A percentile compares a stretch with the other conserved stretches of the same genome.
Evolutionary conservation across 257 asterid species (phyloP).

Genomic region (Plantago major): DNA sequence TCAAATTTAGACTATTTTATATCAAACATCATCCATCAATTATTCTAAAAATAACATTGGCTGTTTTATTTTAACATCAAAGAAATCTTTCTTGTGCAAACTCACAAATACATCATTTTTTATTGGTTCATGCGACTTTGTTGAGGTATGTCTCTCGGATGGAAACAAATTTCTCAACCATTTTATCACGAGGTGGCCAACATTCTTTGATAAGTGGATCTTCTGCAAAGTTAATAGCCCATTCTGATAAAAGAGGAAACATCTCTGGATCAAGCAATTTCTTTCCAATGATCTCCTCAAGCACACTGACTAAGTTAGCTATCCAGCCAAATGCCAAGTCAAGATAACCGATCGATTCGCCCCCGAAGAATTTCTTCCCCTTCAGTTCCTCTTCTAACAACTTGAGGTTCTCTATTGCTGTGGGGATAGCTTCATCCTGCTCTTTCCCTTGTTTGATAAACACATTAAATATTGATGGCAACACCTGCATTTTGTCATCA

Average conservation of each 20-base stretch:
- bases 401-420: conserved; percentile 23
- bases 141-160: conserved; percentile 24
- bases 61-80: no score
- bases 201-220: conserved; percentile 34
- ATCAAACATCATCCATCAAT: no score
- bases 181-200: conserved; percentile 43
- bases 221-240: conserved; percentile 33
- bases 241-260: conserved; percentile 30
- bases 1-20: no score
- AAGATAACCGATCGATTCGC: conserved; percentile 37
- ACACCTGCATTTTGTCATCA: conserved; percentile 17
- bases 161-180: conserved; percentile 27
- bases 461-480: conserved; percentile 26
- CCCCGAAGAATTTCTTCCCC: conserved; percentile 38
- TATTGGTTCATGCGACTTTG: conserved; percentile 8
- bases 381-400: conserved; percentile 33
- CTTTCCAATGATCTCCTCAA: conserved; percentile 24
- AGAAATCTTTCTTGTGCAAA: no score
- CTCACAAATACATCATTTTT: no score
- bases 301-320: conserved; percentile 24
- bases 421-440: conserved; percentile 28
- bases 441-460: conserved; percentile 27
- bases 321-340: conserved; percentile 42
- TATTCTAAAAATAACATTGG: no score
- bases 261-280: conserved; percentile 29